Base-by-base conservation (phyloP, 352 stramenopile genomes). In the Globisporangium takayamanum region DNA sequence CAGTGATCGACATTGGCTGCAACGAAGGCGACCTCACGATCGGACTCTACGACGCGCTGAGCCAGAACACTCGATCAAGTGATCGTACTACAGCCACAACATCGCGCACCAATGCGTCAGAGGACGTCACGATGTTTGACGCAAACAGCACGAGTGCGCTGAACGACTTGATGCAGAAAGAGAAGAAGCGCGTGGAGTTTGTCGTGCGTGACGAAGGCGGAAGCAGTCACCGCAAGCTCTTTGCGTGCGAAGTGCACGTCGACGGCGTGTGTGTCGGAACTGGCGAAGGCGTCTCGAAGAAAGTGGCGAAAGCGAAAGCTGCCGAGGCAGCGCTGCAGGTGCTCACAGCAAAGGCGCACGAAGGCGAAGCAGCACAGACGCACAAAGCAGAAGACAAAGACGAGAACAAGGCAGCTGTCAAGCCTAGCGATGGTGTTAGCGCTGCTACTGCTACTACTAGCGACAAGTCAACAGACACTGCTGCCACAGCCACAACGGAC, bases 1-100 rank as follows among this genome's bases (percentile, higher is more conserved):
- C 70, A 0, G 66, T 89, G 47, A 62, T 92, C n/a, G 84, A 90
- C 65, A 70, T 94, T 62, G 82, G 84, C 37, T 92, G 84, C 63
- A 92, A 94, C 55, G 84, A 94, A 87, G 82, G 76, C 26, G 75
- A 93, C 52, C 69, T 93, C 48, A 93, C 80, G 0, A 75, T 89
- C 28, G 80, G 77, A 0, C 59, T 93, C 3, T 89, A 84, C 60
- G 61, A 87, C n/a, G 72, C 67, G n/a, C 64, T 93, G 2, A 69
- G 70, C 46, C 69, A 74, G n/a, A 51, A 57, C 28, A 14, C 41
- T 56, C n/a, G 57, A 68, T 7, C 42, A 36, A n/a, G 48, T 53
- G 22, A 6, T 5, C 22, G 2, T 5, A 14, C 18, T 20, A 15
- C 22, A 6, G 51, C n/a, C 20, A 20, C 36, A 33, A 22, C 11